Conservation (phyloP, 1,139 yeast species). For the Casaregolazyma suthepensis region DNA sequence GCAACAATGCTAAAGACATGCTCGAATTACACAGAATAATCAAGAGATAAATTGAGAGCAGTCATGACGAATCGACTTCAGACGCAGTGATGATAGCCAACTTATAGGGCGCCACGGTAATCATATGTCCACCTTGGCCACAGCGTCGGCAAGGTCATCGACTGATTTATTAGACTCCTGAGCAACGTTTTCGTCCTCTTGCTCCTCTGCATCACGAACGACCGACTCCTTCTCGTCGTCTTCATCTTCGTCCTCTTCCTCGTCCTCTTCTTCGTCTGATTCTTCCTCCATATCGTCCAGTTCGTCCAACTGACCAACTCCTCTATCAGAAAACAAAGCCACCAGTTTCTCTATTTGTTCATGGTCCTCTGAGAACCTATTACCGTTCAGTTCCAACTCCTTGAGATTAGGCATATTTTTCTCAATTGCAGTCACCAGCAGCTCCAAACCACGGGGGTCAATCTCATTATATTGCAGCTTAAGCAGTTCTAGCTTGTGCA, state of each 20-base stretch:
- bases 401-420: conserved; percentile 56
- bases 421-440: conserved; percentile 49
- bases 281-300: conserved; percentile 90
- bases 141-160: conserved; percentile 54
- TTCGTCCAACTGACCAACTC: conserved; percentile 79
- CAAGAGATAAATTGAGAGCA: neutral
- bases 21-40: neutral
- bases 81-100: neutral
- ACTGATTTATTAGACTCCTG: conserved; percentile 40
- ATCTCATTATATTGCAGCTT: conserved; percentile 89
- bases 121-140: conserved; percentile 35
- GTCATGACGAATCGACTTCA: neutral
- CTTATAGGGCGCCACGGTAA: neutral
- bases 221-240: conserved; percentile 52
- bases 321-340: conserved; percentile 64
- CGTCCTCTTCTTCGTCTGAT: conserved; percentile 80
- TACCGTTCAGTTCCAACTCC: conserved; percentile 81
- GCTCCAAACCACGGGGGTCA: conserved; percentile 55
- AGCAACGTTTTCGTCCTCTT: conserved; percentile 33
- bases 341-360: conserved; percentile 49
- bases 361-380: conserved; percentile 77
- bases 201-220: conserved; percentile 56
- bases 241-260: conserved; percentile 61
- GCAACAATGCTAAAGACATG: neutral
- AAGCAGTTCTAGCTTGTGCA: conserved; percentile 45